A percentile compares a stretch with the other conserved stretches of the same genome.
These are phyloP conservation scores for Chalciporus chontae DNA, from an alignment of 768 basidiomycete genomes.

Conservation along the genomic window DNA sequence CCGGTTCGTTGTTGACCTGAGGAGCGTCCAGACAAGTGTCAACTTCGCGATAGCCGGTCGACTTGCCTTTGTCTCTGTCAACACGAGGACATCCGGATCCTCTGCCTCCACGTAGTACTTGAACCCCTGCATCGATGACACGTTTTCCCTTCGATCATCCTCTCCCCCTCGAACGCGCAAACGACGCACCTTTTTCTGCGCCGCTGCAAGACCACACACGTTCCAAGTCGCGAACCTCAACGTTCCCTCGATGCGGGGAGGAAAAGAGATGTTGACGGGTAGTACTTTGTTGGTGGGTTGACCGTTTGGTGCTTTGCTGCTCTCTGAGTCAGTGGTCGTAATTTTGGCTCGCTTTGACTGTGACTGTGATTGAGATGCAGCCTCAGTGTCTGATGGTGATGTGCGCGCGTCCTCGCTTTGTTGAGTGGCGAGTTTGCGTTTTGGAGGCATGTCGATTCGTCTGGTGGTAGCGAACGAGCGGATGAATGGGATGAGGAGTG, in stretches of 20 bases:
- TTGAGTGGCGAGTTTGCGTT: slow-evolving; percentile 30
- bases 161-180: background rate
- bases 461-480: background rate
- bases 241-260: slow-evolving; percentile 44
- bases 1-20: slow-evolving; percentile 70
- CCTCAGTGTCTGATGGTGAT: slow-evolving; percentile 25
- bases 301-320: slow-evolving; percentile 34
- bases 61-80: slow-evolving; percentile 82
- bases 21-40: background rate
- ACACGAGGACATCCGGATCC: slow-evolving; percentile 76
- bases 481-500: background rate
- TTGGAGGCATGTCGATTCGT: slow-evolving; percentile 27
- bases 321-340: slow-evolving; percentile 15
- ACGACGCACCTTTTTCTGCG: slow-evolving; percentile 67
- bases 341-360: slow-evolving; percentile 25
- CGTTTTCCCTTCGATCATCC: background rate
- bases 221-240: slow-evolving; percentile 73
- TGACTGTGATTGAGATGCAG: slow-evolving; percentile 17
- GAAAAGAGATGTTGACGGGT: slow-evolving; percentile 59
- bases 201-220: slow-evolving; percentile 70
- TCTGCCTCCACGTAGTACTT: slow-evolving; percentile 80
- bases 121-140: slow-evolving; percentile 60
- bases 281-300: slow-evolving; percentile 75
- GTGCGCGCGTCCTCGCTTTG: slow-evolving; percentile 24
- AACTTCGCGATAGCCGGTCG: background rate